phyloP scores from a whole-genome alignment of 2,329 filamentous ascomycete species.

The Colletotrichum abscissum region DNA sequence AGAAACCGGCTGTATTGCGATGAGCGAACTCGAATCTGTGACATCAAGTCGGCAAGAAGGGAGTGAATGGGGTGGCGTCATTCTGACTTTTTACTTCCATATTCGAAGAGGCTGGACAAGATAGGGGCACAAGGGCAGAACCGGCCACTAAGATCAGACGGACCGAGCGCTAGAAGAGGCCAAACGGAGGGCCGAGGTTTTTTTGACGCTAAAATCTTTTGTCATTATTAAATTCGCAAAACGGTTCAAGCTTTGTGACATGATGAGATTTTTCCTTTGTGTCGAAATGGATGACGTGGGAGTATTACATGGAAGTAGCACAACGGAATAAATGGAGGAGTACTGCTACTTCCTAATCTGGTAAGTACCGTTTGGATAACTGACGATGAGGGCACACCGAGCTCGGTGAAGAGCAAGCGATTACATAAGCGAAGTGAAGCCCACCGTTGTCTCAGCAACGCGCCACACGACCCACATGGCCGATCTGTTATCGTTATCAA shows the following conservation, averaged over 20 bases:
- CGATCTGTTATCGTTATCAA: slow-evolving; percentile 32
- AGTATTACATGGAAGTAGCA: not conserved
- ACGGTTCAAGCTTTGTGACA: not conserved
- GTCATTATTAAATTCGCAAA: not conserved
- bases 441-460: slow-evolving; percentile 36
- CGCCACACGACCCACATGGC: not conserved
- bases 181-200: not conserved
- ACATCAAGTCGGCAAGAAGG: not conserved
- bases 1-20: not conserved
- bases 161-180: not conserved
- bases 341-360: not conserved
- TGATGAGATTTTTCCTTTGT: not conserved
- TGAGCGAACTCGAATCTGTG: not conserved
- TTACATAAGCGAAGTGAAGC: slow-evolving; percentile 37
- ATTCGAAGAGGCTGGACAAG: not conserved
- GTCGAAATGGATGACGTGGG: not conserved
- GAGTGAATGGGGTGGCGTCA: not conserved
- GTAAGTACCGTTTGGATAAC: not conserved
- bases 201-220: not conserved
- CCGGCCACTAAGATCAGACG: not conserved
- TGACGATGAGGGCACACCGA: not conserved
- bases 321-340: not conserved
- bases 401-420: slow-evolving; percentile 25
- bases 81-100: not conserved
- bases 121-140: not conserved